phyloP scores from a whole-genome alignment of 75 land plant genomes.

The Sequoia sempervirens region DNA sequence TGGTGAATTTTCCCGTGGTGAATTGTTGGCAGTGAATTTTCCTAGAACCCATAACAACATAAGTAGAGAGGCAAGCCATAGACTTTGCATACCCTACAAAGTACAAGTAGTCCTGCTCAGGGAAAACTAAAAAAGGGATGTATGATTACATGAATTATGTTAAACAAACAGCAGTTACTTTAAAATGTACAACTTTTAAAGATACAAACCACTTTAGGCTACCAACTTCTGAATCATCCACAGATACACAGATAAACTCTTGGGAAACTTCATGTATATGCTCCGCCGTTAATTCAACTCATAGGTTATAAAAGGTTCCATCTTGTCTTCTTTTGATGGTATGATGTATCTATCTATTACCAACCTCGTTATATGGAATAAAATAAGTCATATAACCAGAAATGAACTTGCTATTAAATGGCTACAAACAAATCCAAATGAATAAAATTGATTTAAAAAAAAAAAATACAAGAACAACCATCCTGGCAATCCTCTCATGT shows the following conservation, averaged over 20 bases:
- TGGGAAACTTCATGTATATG: not conserved
- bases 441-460: not conserved
- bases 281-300: not conserved
- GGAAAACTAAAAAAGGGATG: not conserved
- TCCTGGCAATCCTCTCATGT: not conserved
- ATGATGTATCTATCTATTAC: not conserved
- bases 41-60: no score
- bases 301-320: not conserved
- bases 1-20: no score
- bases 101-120: not conserved
- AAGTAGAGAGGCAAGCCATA: not conserved
- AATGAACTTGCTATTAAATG: not conserved
- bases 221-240: not conserved
- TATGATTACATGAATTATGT: not conserved
- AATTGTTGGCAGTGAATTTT: no score
- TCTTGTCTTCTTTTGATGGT: not conserved
- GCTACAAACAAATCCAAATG: conserved; percentile 2
- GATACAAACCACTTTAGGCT: not conserved
- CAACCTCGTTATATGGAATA: not conserved
- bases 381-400: not conserved
- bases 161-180: not conserved
- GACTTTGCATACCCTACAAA: not conserved
- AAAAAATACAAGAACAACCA: not conserved
- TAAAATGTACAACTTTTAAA: not conserved
- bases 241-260: not conserved